Evolutionary conservation across 2,329 filamentous ascomycete species (phyloP), one percentile per base, ranked within the genome.

Genomic region (Xenosphaeropsis pyriputrescens): DNA sequence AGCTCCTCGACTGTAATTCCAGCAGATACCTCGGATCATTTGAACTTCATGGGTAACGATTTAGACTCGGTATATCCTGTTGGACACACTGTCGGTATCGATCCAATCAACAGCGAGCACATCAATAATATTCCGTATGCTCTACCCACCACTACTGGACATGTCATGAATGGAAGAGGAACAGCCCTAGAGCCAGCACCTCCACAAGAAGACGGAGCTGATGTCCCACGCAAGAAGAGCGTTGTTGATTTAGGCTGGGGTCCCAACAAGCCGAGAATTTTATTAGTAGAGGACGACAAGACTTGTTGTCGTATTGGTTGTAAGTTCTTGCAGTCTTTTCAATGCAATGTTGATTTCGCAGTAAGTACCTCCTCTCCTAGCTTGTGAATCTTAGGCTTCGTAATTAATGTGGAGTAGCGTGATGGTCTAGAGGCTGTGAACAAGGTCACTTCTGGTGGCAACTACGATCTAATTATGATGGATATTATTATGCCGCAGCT

Each of bases 401-500:
- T 43, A 41, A 41, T 50, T 53, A 45, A 55, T 41, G 16, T 40
- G 18, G 32, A 36, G 40, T 36, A 93, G 76, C 71, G 81, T 44
- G 82, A 98, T 56, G 91, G 91, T 35, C 67, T 93, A 33, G 85
- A 95, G 56, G 91, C 91, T 37, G 88, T 94, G 35, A 85, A 81
- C 53, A 91, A 91, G 54, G 79, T 94, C 36, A 73, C 67, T 47
- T 55, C 57, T 29, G 63, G 66, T 8, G 43, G 41, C 14, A 57
- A 69, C 22, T 80, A 72, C 48, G 74, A 81, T 47, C 60, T 82
- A 38, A 85, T 89, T 45, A 72, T 89, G 44, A 89, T 89, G 83
- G 83, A 91, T 54, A 89, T 98, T 46, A 93, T 98, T 48, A 96
- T 98, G 91, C 91, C 91, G 5, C 82, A 88, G 46, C 68, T 96